Percentiles rank a stretch among this genome's conserved stretches.
Conservation (phyloP, 352 stramenopile species). For the Sclerospora graminicola region DNA sequence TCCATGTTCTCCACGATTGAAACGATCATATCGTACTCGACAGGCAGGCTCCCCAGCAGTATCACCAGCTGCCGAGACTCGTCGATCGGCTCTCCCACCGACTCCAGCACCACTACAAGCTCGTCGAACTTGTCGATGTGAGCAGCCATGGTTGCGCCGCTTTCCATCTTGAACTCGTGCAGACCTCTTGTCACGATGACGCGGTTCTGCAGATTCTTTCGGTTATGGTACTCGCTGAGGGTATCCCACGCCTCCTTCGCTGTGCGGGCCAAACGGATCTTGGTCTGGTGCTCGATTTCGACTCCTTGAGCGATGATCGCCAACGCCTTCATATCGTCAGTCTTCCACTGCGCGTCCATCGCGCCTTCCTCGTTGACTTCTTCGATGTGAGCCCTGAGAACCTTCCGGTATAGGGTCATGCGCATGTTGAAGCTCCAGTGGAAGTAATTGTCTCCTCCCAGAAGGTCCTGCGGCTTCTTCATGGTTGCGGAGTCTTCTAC, state of each 20-base stretch:
- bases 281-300: neutral
- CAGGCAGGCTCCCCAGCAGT: constrained; percentile 14
- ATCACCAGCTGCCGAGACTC: constrained; percentile 16
- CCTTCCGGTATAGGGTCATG: neutral
- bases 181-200: neutral
- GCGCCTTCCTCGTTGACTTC: neutral
- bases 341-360: neutral
- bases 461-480: neutral
- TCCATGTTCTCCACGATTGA: constrained; percentile 13
- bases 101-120: constrained; percentile 13
- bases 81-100: constrained; percentile 12
- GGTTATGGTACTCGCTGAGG: neutral
- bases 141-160: neutral
- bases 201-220: neutral
- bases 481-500: neutral
- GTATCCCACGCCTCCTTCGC: neutral
- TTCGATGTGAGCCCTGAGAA: neutral
- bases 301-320: neutral
- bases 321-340: neutral
- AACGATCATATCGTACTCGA: constrained; percentile 18
- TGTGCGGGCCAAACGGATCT: neutral
- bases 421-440: neutral
- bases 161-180: constrained; percentile 5
- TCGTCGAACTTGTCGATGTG: constrained; percentile 22
- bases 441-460: neutral